These are phyloP conservation scores for Euclidium syriacum DNA, from an alignment of 345 rosid species.

Conservation along the genomic window DNA sequence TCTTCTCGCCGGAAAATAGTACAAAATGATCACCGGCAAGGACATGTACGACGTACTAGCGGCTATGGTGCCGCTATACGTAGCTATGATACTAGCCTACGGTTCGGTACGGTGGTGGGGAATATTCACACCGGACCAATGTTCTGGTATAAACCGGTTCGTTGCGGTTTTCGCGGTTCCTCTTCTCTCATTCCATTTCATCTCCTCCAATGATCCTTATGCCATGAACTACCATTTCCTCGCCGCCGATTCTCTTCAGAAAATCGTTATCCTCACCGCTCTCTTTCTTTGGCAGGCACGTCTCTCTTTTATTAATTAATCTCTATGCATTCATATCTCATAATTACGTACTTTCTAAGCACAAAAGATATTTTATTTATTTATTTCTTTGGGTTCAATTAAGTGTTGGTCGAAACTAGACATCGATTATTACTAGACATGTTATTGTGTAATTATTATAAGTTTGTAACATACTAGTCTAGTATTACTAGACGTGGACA, in stretches of 20 bases:
- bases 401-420: not conserved
- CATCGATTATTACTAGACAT: not conserved
- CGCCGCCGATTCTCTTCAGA: constrained; percentile 78
- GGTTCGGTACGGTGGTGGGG: constrained; percentile 95
- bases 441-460: not conserved
- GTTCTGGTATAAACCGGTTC: constrained; percentile 84
- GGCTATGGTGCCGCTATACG: constrained; percentile 75
- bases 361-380: not conserved
- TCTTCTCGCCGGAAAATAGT: constrained; percentile 9
- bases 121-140: constrained; percentile 78
- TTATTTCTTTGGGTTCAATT: not conserved
- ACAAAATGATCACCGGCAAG: constrained; percentile 59
- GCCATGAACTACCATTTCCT: constrained; percentile 82
- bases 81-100: constrained; percentile 80
- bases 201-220: constrained; percentile 64
- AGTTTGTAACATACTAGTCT: too few species aligned
- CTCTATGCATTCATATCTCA: not conserved
- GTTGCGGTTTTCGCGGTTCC: constrained; percentile 89
- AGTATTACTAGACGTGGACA: too few species aligned
- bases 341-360: not conserved
- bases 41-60: constrained; percentile 80
- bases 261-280: constrained; percentile 58
- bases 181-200: constrained; percentile 78
- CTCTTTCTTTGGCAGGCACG: constrained; percentile 63
- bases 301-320: not conserved